A percentile compares a stretch with the other conserved stretches of the same genome.
phyloP scores from a whole-genome alignment of 2,329 filamentous ascomycete genomes.

The Magnaporthiopsis incrustans region DNA sequence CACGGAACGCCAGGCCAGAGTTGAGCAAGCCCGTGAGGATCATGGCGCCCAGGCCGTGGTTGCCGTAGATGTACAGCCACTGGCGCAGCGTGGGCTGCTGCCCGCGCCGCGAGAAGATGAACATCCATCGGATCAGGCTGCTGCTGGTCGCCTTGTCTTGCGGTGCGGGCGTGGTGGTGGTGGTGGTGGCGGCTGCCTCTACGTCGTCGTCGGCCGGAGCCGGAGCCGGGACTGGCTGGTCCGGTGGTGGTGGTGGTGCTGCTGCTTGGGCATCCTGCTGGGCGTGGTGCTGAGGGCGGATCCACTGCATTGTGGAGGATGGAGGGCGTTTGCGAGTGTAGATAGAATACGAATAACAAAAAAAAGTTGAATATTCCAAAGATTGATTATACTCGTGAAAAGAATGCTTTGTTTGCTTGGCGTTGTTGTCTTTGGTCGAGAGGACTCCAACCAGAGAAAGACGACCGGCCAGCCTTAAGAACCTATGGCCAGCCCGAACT shows the following conservation, averaged over 20 bases:
- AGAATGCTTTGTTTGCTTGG: too few relatives aligned
- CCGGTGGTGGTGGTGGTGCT: neutral
- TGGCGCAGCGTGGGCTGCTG: conserved; percentile 33
- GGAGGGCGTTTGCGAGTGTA: neutral
- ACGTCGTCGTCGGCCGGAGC: neutral
- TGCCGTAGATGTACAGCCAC: conserved; percentile 38
- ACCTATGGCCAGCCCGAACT: too few relatives aligned
- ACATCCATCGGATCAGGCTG: neutral
- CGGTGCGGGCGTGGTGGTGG: too few relatives aligned
- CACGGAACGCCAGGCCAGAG: conserved; percentile 44
- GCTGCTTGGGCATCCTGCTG: neutral
- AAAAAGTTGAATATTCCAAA: too few relatives aligned
- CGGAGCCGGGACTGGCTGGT: too few relatives aligned
- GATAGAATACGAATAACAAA: too few relatives aligned
- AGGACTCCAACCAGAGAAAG: too few relatives aligned
- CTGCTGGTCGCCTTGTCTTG: neutral
- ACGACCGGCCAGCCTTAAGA: too few relatives aligned
- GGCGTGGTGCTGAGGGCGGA: neutral
- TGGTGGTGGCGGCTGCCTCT: neutral
- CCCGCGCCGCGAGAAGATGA: neutral
- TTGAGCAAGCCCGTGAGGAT: conserved; percentile 42
- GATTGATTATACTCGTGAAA: neutral
- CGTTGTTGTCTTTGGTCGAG: too few relatives aligned
- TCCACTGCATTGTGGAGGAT: neutral
- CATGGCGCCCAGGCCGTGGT: conserved; percentile 38